Evolutionary conservation across 495 filamentous ascomycete species (phyloP), one percentile per base, ranked within the genome.

Genomic region (Clohesyomyces aquaticus): DNA sequence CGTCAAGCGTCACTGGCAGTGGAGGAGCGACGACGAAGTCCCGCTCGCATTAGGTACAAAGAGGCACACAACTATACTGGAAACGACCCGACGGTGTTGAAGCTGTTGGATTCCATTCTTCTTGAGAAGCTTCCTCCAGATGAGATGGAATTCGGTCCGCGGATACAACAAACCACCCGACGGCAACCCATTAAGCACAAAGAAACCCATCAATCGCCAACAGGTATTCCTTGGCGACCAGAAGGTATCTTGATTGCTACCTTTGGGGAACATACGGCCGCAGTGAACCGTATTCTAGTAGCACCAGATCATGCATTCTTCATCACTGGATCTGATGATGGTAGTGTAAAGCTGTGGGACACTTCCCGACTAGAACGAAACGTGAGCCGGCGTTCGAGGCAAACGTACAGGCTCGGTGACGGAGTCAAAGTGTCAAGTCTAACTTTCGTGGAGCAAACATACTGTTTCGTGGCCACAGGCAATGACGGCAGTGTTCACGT

Each of bases 221-320:
- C 74, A 11, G 76, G 81, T 18, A 83, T 82, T 50, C 80, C 85
- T 8, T 98, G 95, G 95, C 87, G 84, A 68, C 95, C 95, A 0
- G 85, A 86, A 61, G 92, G 95, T 12, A 86, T 81, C 53, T 82
- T 96, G 18, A 87, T 97, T 14, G 90, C 91, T 4, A 88, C 88
- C 0, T 93, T 97, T 69, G 86, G 89, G 0, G 95, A 98, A 72
- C 95, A 99, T 71, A 85, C 80, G 14, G 90, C 81, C 1, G 83
- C 90, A 21, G 85, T 98, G 66, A 96, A 90, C 67, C 84, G 93
- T 4, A 85, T 98, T 14, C 80, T 90, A 4, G 82, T 91, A 22
- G 86, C 93, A 1, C 91, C 95, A 8, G 95, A 98, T 73, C 95
- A 99, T 74, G 78, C 84, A 2, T 99, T 99, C 78, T 99, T 99